Conservation (phyloP, 306 rosid species). For the Castanopsis chinensis region DNA sequence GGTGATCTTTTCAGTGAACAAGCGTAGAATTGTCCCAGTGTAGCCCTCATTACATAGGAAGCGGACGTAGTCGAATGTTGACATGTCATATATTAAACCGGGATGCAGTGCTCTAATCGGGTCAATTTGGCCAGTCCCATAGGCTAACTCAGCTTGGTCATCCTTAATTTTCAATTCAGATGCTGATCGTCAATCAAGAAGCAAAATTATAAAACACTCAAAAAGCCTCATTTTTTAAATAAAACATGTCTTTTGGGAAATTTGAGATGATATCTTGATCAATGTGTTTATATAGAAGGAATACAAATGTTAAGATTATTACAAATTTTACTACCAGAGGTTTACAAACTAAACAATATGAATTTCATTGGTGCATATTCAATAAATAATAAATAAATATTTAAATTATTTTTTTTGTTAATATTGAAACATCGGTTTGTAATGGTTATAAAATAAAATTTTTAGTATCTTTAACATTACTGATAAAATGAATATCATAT, state of each 20-base stretch:
- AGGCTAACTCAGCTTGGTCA: constrained; percentile 30
- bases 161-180: constrained; percentile 35
- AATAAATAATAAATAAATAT: too few relatives aligned
- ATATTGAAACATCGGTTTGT: too few relatives aligned
- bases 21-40: constrained; percentile 39
- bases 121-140: constrained; percentile 69
- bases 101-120: constrained; percentile 53
- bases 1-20: neutral
- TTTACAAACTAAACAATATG: too few relatives aligned
- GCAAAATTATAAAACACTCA: neutral
- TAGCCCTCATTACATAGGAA: constrained; percentile 59
- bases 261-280: too few relatives aligned
- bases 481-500: too few relatives aligned
- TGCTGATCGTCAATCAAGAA: constrained; percentile 42
- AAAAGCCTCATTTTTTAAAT: neutral
- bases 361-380: too few relatives aligned
- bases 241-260: neutral
- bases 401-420: too few relatives aligned
- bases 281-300: too few relatives aligned
- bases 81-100: constrained; percentile 57
- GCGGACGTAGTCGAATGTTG: constrained; percentile 33
- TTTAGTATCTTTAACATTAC: too few relatives aligned
- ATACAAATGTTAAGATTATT: too few relatives aligned
- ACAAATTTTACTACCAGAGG: too few relatives aligned
- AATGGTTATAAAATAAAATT: too few relatives aligned